These are phyloP conservation scores for Murraya koenigii DNA, from an alignment of 345 rosid species.

Conservation along the genomic window DNA sequence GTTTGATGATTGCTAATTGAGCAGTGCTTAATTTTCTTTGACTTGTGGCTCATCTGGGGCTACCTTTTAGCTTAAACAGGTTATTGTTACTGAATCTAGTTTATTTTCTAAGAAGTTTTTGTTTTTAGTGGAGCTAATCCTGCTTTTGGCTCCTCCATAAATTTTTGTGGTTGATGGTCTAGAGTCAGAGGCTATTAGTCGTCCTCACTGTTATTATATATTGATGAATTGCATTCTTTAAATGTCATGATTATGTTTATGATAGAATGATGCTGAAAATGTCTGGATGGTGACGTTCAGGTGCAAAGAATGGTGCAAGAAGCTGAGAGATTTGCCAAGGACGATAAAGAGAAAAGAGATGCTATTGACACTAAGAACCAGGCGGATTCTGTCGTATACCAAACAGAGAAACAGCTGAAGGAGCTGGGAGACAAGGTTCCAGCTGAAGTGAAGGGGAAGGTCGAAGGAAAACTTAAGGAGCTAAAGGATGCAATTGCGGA, in stretches of 20 bases:
- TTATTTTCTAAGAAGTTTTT: background rate
- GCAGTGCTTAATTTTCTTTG: background rate
- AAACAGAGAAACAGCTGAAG: constrained; percentile 92
- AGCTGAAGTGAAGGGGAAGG: constrained; percentile 84
- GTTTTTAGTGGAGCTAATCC: background rate
- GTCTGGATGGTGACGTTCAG: constrained; percentile 31
- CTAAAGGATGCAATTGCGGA: constrained; percentile 71
- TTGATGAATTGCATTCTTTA: background rate
- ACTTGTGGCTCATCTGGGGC: background rate
- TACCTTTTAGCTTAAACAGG: too few relatives aligned
- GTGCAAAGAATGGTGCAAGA: constrained; percentile 87
- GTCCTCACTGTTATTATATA: too few relatives aligned
- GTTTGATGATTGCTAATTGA: background rate
- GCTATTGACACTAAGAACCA: constrained; percentile 99
- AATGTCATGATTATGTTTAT: background rate
- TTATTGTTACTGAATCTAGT: background rate
- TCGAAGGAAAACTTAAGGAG: constrained; percentile 78
- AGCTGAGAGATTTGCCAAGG: constrained; percentile 82
- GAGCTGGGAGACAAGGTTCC: constrained; percentile 93
- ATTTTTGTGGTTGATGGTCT: background rate
- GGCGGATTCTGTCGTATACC: constrained; percentile 87
- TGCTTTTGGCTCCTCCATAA: background rate
- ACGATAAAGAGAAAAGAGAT: constrained; percentile 95
- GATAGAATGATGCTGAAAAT: background rate
- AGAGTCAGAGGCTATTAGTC: background rate